Percentiles rank a stretch among this genome's conserved stretches.
Conservation (phyloP, 176 grass and related monocot genomes). For the Oryza coarctata region DNA sequence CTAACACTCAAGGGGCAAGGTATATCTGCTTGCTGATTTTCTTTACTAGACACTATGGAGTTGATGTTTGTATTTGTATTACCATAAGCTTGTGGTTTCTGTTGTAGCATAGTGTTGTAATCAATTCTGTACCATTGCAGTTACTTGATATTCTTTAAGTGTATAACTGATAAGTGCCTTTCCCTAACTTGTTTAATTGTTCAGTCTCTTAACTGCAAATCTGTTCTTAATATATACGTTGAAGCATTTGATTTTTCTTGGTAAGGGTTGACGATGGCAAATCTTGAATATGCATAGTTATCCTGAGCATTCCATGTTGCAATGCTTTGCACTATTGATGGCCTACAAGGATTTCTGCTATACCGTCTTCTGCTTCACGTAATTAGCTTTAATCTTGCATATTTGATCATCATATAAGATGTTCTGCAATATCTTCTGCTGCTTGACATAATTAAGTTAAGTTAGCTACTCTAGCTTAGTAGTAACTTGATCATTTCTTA, state of each 20-base stretch:
- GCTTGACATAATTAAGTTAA: neutral
- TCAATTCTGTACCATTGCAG: constrained; percentile 14
- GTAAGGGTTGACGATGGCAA: neutral
- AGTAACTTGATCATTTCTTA: neutral
- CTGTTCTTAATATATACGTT: neutral
- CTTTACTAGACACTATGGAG: constrained; percentile 23
- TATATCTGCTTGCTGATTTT: constrained; percentile 39
- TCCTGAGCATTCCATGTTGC: neutral
- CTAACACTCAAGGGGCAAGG: constrained; percentile 14
- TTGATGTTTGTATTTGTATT: constrained; percentile 12
- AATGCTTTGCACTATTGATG: neutral
- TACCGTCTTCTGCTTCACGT: no score
- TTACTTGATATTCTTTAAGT: neutral
- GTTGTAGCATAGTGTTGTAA: constrained; percentile 13
- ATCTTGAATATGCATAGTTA: neutral
- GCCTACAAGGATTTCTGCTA: no score
- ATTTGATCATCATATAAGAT: neutral
- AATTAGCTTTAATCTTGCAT: neutral
- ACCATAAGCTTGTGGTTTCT: constrained; percentile 6
- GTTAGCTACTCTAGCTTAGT: neutral
- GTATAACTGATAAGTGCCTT: neutral
- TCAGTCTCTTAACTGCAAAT: neutral
- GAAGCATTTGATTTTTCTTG: neutral
- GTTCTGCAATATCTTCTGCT: neutral
- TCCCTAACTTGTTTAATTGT: neutral